Evolutionary conservation across 345 rosid species (phyloP).

Genomic region (Salix exigua): DNA sequence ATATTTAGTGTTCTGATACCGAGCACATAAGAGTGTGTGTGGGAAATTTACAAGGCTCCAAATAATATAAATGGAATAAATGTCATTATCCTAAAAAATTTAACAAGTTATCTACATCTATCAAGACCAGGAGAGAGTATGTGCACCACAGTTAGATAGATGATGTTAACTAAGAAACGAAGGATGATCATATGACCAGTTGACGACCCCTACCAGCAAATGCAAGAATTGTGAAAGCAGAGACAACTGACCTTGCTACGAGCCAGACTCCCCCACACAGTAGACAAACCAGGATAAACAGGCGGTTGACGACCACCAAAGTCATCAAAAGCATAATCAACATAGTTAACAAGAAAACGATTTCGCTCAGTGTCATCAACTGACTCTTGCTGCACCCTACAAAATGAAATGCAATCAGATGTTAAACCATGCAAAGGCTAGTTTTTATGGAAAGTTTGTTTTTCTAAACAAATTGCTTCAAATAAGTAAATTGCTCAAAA

Average conservation of each 20-base stretch:
- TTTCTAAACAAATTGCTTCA: background rate
- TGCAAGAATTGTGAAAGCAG: background rate
- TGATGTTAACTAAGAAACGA: background rate
- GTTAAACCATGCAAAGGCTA: slow-evolving; percentile 9
- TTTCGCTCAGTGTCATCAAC: slow-evolving; percentile 95
- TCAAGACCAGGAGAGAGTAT: too few relatives aligned
- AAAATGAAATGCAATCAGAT: slow-evolving; percentile 14
- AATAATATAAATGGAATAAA: too few relatives aligned
- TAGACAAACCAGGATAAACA: slow-evolving; percentile 94
- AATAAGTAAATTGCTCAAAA: background rate
- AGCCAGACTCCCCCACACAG: slow-evolving; percentile 99
- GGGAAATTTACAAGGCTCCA: too few relatives aligned
- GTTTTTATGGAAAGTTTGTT: background rate
- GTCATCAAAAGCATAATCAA: slow-evolving; percentile 96
- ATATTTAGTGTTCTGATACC: too few relatives aligned
- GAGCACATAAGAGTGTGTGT: too few relatives aligned
- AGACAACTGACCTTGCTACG: slow-evolving; percentile 75
- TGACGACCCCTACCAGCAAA: background rate
- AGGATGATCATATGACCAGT: background rate
- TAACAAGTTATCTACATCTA: too few relatives aligned
- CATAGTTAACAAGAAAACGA: slow-evolving; percentile 87
- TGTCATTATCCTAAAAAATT: too few relatives aligned
- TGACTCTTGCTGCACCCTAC: slow-evolving; percentile 97
- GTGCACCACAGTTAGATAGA: too few relatives aligned
- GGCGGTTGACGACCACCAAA: slow-evolving; percentile 99